A percentile compares a stretch with the other conserved stretches of the same genome.
Conservation (phyloP, 208 protist species). For the Trypanosoma boissoni region DNA sequence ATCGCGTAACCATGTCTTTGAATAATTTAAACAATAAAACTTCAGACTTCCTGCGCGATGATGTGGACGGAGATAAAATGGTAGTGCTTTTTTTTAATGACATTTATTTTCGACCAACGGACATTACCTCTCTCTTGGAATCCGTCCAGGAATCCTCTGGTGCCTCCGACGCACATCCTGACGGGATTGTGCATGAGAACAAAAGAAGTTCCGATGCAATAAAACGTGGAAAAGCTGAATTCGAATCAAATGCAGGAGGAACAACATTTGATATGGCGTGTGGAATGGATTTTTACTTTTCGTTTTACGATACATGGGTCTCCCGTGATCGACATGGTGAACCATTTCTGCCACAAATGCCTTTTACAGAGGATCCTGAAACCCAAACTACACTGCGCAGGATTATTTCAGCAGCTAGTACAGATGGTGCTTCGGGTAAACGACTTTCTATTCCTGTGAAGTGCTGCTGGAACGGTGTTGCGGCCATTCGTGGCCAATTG, state of each 20-base stretch:
- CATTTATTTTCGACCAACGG: constrained; percentile 61
- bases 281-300: constrained; percentile 81
- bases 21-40: not conserved
- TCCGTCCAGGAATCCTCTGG: constrained; percentile 37
- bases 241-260: constrained; percentile 3
- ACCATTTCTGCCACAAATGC: constrained; percentile 32
- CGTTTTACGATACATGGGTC: constrained; percentile 78
- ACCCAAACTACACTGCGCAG: constrained; percentile 43
- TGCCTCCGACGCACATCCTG: constrained; percentile 7
- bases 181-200: no score
- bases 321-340: constrained; percentile 41
- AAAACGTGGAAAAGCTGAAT: no score
- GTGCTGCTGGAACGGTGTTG: constrained; percentile 81
- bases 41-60: constrained; percentile 3
- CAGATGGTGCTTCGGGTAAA: not conserved
- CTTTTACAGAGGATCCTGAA: constrained; percentile 48
- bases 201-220: no score
- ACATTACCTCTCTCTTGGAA: constrained; percentile 63
- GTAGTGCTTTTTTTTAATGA: constrained; percentile 84
- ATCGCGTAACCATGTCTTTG: not conserved
- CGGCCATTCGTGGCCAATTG: constrained; percentile 60
- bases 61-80: constrained; percentile 30
- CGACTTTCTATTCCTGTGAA: constrained; percentile 50
- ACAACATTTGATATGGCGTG: constrained; percentile 79
- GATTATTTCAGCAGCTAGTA: constrained; percentile 11